Evolutionary conservation across 2,329 filamentous ascomycete genomes (phyloP), one percentile per base, ranked within the genome.

Genomic region (Metarhizium brunneum): DNA sequence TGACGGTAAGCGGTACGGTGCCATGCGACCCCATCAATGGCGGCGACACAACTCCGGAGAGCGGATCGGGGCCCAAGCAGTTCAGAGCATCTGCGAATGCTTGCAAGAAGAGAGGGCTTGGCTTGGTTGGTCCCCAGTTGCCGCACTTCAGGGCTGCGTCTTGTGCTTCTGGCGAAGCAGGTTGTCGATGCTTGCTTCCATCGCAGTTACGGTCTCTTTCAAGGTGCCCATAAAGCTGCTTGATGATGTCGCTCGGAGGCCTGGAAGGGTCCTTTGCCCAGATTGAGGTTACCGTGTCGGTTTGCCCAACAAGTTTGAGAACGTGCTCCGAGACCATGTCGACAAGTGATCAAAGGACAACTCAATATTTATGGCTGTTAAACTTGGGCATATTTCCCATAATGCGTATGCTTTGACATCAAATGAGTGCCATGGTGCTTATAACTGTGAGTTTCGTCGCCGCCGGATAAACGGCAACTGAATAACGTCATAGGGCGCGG

Each of bases 51-150:
- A 82, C 74, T 3, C 77, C 82, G 0, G 71, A 69, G 29, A 74
- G 62, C 0, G 77, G 75, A 60, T 83, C 74, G 20, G 76, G 68
- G 3, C 83, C 73, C 0, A 86, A 66, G 4, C 80, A 77, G 53
- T 72, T 72, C 1, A 90, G 68, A 0, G 84, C 79, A 68, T 88
- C 85, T 55, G 86, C 80, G 60, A 85, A 90, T 13, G 87, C 77
- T 74, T 83, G 59, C 6, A 90, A 69, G 64, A 92, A 92, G 0
- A 91, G 69, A 16, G 84, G 76, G 59, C 84, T 87, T 0, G 87
- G 88, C 53, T 75, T 68, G 1, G 77, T 76, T 0, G 76, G 65
- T 0, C 85, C 86, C 81, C 87, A 92, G 53, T 80, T 82, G 2
- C 87, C 87, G 65, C 86, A 90, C 55, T 75, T 64, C 7, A 71